Percentiles rank a stretch among this genome's conserved stretches.
Evolutionary conservation across 441 rosid genomes (phyloP).

Genomic region (Erysimum cheiri): DNA sequence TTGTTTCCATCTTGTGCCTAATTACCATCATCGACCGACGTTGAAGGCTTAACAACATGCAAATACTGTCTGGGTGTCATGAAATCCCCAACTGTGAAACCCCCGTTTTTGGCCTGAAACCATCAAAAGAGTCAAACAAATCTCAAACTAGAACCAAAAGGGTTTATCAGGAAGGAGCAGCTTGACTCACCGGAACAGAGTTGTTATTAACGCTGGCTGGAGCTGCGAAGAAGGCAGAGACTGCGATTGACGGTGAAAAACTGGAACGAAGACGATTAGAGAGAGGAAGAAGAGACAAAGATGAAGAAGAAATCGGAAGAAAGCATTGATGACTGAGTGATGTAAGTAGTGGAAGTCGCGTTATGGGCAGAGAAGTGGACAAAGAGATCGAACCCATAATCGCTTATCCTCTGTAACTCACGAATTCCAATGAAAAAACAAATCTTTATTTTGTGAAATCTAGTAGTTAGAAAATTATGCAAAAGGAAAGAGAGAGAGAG

Average conservation of each 20-base stretch:
- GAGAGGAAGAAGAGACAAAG: constrained; percentile 37
- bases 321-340: constrained; percentile 35
- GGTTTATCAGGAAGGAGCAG: neutral
- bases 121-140: constrained; percentile 12
- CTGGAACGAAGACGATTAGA: constrained; percentile 39
- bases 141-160: constrained; percentile 14
- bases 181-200: constrained; percentile 57
- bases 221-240: constrained; percentile 39
- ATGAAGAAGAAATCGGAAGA: constrained; percentile 32
- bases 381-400: constrained; percentile 53
- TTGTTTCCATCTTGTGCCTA: neutral
- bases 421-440: constrained; percentile 25
- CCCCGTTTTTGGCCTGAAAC: constrained; percentile 54
- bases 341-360: constrained; percentile 38
- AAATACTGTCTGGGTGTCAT: constrained; percentile 71
- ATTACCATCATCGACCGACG: constrained; percentile 81
- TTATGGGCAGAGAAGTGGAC: constrained; percentile 44
- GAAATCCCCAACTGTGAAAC: constrained; percentile 72
- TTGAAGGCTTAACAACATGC: constrained; percentile 70
- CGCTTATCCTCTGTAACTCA: constrained; percentile 38
- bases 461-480: constrained; percentile 9
- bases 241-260: constrained; percentile 19
- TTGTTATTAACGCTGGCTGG: constrained; percentile 51
- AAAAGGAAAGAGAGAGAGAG: constrained; percentile 4
- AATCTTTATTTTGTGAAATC: constrained; percentile 13